phyloP scores from a whole-genome alignment of 306 rosid species.

The Carpinus fangiana region DNA sequence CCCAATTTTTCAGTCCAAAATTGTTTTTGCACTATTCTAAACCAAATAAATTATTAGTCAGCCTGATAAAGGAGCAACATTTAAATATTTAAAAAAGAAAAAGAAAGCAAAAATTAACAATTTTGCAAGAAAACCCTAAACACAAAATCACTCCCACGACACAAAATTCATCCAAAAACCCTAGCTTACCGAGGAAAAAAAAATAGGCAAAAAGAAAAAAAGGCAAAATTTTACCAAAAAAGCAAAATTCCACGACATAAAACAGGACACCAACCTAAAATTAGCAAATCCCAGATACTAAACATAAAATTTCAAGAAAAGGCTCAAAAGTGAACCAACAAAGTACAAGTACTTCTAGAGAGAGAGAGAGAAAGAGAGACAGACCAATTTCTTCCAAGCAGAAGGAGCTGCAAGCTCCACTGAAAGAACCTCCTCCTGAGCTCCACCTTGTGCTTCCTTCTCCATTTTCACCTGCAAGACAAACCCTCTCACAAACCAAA shows the following conservation, averaged over 20 bases:
- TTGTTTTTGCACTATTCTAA: background rate
- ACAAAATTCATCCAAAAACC: conserved; percentile 20
- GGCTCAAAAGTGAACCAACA: background rate
- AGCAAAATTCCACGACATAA: conserved; percentile 9
- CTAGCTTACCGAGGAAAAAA: conserved; percentile 1
- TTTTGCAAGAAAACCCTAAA: conserved; percentile 30
- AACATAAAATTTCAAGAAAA: background rate
- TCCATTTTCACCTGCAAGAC: conserved; percentile 24
- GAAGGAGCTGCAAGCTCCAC: conserved; percentile 91
- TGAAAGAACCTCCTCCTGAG: conserved; percentile 56
- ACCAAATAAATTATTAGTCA: background rate
- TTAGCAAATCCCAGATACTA: background rate
- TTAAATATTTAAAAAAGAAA: background rate
- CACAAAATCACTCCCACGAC: conserved; percentile 11
- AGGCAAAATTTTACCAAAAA: background rate
- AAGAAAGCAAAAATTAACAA: background rate
- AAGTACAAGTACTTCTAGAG: background rate
- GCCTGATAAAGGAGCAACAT: background rate
- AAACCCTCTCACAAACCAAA: background rate
- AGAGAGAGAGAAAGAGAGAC: conserved; percentile 1
- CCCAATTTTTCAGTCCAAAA: background rate
- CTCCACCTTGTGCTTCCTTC: conserved; percentile 40
- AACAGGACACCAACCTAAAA: background rate
- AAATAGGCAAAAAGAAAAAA: background rate
- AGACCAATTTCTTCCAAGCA: conserved; percentile 91